Percentiles rank a stretch among this genome's conserved stretches.
Conservation (phyloP, 1,284 basidiomycete species). For the Dichomitus squalens region DNA sequence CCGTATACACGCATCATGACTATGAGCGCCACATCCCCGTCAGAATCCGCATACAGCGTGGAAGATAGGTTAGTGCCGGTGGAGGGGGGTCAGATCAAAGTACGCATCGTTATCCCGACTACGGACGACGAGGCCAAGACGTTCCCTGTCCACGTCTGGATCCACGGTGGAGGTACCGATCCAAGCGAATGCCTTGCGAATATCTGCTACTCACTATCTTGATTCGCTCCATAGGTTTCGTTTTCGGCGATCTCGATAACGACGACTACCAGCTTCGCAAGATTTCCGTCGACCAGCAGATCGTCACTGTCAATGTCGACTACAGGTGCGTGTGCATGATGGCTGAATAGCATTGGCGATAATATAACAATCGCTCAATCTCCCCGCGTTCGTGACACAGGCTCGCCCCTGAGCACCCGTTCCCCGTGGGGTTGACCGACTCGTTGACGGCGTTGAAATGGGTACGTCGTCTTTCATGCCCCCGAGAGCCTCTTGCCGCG, state of each 20-base stretch:
- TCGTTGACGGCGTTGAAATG: not conserved
- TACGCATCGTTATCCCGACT: not conserved
- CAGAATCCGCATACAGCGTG: not conserved
- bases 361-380: too few species aligned
- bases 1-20: too few species aligned
- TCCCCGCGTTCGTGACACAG: too few species aligned
- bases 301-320: not conserved
- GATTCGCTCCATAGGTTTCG: not conserved
- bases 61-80: not conserved
- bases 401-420: not conserved
- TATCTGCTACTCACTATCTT: not conserved
- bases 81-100: not conserved
- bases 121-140: not conserved
- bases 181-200: not conserved
- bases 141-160: not conserved
- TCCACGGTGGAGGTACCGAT: slow-evolving; percentile 2
- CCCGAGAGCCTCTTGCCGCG: too few species aligned
- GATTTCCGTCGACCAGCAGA: not conserved
- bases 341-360: too few species aligned
- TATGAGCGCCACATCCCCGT: too few species aligned
- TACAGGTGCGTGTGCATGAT: too few species aligned
- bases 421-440: not conserved
- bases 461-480: not conserved
- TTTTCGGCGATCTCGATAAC: not conserved
- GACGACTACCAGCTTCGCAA: slow-evolving; percentile 1